Conservation (phyloP, 371 early-diverging fungal species). For the Fennellomyces sp. region DNA sequence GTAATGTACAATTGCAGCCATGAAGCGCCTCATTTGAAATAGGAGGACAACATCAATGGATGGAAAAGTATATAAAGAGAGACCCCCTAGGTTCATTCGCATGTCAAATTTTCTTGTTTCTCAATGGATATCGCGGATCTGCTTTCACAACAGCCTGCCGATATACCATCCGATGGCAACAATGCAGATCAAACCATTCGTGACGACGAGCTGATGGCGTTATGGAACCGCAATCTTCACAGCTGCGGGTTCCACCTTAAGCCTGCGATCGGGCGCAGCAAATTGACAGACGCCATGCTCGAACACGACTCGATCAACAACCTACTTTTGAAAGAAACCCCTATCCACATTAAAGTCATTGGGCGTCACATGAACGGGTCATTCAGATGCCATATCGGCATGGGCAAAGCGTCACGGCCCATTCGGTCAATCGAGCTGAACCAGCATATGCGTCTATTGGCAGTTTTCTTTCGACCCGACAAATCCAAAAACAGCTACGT, state of each 20-base stretch:
- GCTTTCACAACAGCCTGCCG: neutral
- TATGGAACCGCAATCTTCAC: conserved; percentile 28
- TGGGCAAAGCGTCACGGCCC: conserved; percentile 45
- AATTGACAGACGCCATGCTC: conserved; percentile 33
- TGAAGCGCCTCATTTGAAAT: neutral
- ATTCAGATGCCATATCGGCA: conserved; percentile 48
- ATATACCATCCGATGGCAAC: neutral
- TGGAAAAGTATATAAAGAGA: neutral
- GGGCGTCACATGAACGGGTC: conserved; percentile 48
- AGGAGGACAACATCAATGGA: neutral
- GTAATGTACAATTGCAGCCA: neutral
- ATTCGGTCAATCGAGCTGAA: conserved; percentile 38
- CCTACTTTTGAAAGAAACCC: conserved; percentile 12
- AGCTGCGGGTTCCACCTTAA: conserved; percentile 23
- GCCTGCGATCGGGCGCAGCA: conserved; percentile 26
- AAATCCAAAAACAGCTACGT: conserved; percentile 34
- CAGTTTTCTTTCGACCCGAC: conserved; percentile 46
- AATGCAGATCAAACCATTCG: conserved; percentile 6
- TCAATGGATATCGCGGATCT: neutral
- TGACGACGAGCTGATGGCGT: conserved; percentile 23
- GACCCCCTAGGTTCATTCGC: neutral
- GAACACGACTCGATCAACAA: conserved; percentile 19
- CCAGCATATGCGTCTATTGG: conserved; percentile 44
- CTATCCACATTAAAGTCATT: conserved; percentile 46
- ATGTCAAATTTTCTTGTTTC: neutral